Evolutionary conservation across 2,329 filamentous ascomycete species (phyloP).

Genomic region (Endothia cerciana): DNA sequence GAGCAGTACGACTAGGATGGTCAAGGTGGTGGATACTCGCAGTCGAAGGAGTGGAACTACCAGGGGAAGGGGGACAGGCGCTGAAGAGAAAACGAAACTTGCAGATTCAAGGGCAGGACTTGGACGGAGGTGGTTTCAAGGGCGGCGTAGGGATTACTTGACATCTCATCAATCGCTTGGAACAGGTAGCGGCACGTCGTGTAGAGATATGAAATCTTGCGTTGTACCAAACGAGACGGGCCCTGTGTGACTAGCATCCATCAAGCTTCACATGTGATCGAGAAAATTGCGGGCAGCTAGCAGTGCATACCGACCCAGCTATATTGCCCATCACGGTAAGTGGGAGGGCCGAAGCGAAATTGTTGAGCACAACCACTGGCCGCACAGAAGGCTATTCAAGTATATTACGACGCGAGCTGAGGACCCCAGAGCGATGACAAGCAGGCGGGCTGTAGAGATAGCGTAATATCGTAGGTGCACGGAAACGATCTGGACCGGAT

Average conservation of each 20-base stretch:
- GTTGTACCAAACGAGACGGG: not conserved
- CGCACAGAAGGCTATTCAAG: not conserved
- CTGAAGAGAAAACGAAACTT: slow-evolving; percentile 1
- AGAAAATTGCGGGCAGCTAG: not conserved
- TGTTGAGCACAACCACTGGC: not conserved
- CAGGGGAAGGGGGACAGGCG: not conserved
- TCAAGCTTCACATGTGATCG: not conserved
- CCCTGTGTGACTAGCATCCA: not conserved
- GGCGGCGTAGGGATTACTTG: not conserved
- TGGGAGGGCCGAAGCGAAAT: not conserved
- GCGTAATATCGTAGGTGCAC: not conserved
- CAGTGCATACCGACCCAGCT: not conserved
- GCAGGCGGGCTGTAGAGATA: not conserved
- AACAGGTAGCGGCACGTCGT: not conserved
- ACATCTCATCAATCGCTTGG: slow-evolving; percentile 4
- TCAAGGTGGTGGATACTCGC: not conserved
- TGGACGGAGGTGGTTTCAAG: not conserved
- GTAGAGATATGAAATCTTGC: not conserved
- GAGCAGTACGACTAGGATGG: not conserved
- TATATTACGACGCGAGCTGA: not conserved
- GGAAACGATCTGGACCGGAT: slow-evolving; percentile 5
- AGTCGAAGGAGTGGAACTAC: not conserved
- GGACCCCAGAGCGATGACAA: not conserved
- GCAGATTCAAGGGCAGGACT: not conserved
- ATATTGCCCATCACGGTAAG: not conserved